Conservation (phyloP, 2,329 filamentous ascomycete genomes). For the Botrytis galanthina region DNA sequence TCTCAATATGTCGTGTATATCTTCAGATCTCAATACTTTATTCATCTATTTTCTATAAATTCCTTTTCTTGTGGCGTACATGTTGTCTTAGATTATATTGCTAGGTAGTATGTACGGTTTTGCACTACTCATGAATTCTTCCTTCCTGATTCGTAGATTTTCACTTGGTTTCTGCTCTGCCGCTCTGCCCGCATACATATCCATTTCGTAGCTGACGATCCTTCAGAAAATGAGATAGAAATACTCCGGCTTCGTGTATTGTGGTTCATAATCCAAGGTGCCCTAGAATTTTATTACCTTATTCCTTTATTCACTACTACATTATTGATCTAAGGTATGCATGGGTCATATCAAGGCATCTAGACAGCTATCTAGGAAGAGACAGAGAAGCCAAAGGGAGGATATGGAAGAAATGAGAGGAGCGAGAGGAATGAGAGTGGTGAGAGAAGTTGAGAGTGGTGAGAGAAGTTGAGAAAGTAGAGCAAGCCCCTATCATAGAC, state of each 20-base stretch:
- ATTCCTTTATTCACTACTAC: background rate
- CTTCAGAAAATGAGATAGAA: constrained; percentile 3
- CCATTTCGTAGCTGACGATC: constrained; percentile 12
- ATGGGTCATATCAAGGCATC: background rate
- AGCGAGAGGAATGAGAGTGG: background rate
- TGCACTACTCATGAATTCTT: background rate
- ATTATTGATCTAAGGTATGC: background rate
- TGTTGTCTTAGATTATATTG: constrained; percentile 15
- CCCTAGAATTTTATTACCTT: background rate
- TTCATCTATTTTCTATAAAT: background rate
- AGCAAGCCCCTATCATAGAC: constrained; percentile 11
- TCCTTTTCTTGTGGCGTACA: constrained; percentile 12
- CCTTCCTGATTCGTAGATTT: constrained; percentile 19
- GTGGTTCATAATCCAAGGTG: background rate
- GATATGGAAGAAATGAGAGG: background rate
- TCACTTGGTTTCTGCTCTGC: constrained; percentile 11
- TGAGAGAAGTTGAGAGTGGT: background rate
- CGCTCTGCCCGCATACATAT: constrained; percentile 14
- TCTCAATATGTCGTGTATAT: background rate
- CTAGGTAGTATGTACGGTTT: background rate
- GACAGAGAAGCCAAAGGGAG: background rate
- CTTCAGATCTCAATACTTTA: background rate
- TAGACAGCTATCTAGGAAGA: background rate
- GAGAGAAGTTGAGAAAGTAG: background rate
- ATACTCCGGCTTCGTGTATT: background rate